A percentile compares a stretch with the other conserved stretches of the same genome.
These are phyloP conservation scores for Barnettozyma pratensis DNA, from an alignment of 805 yeast species.

Conservation along the genomic window DNA sequence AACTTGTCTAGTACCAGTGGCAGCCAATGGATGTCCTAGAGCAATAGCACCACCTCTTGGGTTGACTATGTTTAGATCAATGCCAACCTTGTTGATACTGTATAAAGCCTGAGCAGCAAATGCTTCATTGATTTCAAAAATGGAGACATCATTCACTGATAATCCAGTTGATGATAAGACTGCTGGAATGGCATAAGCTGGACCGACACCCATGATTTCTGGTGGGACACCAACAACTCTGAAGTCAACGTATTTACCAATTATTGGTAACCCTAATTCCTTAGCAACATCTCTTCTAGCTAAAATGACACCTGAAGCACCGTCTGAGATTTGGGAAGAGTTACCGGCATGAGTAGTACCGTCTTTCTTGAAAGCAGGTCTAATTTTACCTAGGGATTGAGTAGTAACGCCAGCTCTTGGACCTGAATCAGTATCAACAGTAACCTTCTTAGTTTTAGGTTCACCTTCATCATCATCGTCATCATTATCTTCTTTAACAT, in stretches of 20 bases:
- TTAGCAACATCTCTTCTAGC: slow-evolving; percentile 85
- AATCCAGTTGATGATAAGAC: slow-evolving; percentile 61
- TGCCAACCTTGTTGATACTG: slow-evolving; percentile 59
- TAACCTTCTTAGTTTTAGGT: slow-evolving; percentile 21
- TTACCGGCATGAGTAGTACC: slow-evolving; percentile 95
- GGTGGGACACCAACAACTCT: slow-evolving; percentile 92
- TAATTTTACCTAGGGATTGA: slow-evolving; percentile 64
- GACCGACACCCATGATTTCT: slow-evolving; percentile 97
- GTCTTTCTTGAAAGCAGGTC: slow-evolving; percentile 76
- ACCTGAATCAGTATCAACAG: slow-evolving; percentile 76
- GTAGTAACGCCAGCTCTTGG: slow-evolving; percentile 85
- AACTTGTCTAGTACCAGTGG: slow-evolving; percentile 89
- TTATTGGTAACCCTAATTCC: slow-evolving; percentile 59
- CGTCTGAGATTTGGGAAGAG: slow-evolving; percentile 93
- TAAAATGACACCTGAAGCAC: slow-evolving; percentile 86
- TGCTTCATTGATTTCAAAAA: slow-evolving; percentile 92
- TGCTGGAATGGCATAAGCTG: slow-evolving; percentile 90
- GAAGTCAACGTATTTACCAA: slow-evolving; percentile 77
- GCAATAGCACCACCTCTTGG: slow-evolving; percentile 98
- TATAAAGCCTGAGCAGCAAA: slow-evolving; percentile 92
- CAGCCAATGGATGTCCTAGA: slow-evolving; percentile 89
- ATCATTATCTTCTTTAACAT: slow-evolving; percentile 45
- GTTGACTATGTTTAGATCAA: slow-evolving; percentile 70
- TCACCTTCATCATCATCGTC: slow-evolving; percentile 44
- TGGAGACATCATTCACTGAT: slow-evolving; percentile 56